These are phyloP conservation scores for Fusarium sp. DNA, from an alignment of 2,329 filamentous ascomycete genomes.

Conservation along the genomic window DNA sequence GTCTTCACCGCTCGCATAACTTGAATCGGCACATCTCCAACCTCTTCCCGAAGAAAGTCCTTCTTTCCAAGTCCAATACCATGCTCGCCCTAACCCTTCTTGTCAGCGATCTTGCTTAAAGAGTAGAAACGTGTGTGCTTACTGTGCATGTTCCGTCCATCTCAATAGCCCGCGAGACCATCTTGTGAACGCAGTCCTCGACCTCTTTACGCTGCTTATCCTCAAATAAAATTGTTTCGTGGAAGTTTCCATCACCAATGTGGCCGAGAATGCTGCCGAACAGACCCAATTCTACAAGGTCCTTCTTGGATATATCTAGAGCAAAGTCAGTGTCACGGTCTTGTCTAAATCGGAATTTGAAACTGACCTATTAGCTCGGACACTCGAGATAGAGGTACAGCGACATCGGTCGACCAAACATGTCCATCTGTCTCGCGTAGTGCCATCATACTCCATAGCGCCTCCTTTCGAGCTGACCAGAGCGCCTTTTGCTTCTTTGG, in stretches of 20 bases:
- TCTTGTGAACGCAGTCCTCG: constrained; percentile 84
- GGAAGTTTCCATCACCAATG: constrained; percentile 94
- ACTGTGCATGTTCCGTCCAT: constrained; percentile 92
- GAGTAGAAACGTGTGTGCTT: not conserved
- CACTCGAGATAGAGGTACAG: constrained; percentile 80
- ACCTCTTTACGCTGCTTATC: constrained; percentile 80
- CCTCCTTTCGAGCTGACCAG: constrained; percentile 87
- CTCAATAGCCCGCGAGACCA: constrained; percentile 89
- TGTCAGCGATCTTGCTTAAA: accelerated
- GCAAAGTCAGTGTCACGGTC: accelerated
- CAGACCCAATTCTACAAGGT: constrained; percentile 85
- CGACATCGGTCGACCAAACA: constrained; percentile 81
- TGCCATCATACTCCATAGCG: constrained; percentile 81
- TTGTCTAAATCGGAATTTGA: no score
- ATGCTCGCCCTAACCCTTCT: constrained; percentile 72
- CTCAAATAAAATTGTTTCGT: constrained; percentile 91
- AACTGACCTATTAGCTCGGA: constrained; percentile 70
- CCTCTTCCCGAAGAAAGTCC: constrained; percentile 79
- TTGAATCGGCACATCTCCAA: constrained; percentile 81
- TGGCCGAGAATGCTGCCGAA: constrained; percentile 92
- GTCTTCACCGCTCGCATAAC: constrained; percentile 88
- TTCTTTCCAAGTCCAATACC: constrained; percentile 90
- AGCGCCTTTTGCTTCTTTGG: constrained; percentile 78
- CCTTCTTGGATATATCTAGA: constrained; percentile 83
- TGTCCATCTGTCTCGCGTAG: constrained; percentile 74